Conservation (phyloP, 2,329 filamentous ascomycete genomes). For the Alternaria ventricosa region DNA sequence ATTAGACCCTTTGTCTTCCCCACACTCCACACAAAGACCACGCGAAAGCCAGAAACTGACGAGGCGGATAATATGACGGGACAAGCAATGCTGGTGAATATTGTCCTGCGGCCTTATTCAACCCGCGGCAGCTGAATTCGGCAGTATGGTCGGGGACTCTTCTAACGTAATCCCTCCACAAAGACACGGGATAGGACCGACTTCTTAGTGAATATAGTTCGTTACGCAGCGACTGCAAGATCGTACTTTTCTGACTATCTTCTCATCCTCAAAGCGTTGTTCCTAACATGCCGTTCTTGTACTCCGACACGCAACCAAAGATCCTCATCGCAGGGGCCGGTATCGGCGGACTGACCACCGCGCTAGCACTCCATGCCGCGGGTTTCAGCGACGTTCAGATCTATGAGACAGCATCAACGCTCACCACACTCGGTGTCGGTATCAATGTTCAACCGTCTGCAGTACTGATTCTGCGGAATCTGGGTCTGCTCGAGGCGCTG, state of each 20-base stretch:
- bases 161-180: neutral
- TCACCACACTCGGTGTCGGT: slow-evolving; percentile 54
- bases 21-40: neutral
- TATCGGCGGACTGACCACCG: slow-evolving; percentile 76
- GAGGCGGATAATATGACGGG: neutral
- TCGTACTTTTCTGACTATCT: neutral
- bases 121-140: slow-evolving; percentile 13
- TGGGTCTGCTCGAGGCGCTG: slow-evolving; percentile 52
- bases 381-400: slow-evolving; percentile 59
- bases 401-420: slow-evolving; percentile 52
- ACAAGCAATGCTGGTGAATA: neutral
- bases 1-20: neutral
- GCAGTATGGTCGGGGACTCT: slow-evolving; percentile 1
- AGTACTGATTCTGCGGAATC: slow-evolving; percentile 53
- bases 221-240: neutral
- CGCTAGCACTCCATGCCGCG: slow-evolving; percentile 74
- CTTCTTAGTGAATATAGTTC: neutral
- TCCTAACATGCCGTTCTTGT: slow-evolving; percentile 22
- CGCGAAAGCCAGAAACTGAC: neutral
- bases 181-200: neutral
- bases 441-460: slow-evolving; percentile 58
- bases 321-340: slow-evolving; percentile 56
- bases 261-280: neutral
- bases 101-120: neutral
- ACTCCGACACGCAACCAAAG: slow-evolving; percentile 29